Percentiles rank a stretch among this genome's conserved stretches.
Evolutionary conservation across 2,329 filamentous ascomycete genomes (phyloP).

Genomic region (Sarocladium brachiariae): DNA sequence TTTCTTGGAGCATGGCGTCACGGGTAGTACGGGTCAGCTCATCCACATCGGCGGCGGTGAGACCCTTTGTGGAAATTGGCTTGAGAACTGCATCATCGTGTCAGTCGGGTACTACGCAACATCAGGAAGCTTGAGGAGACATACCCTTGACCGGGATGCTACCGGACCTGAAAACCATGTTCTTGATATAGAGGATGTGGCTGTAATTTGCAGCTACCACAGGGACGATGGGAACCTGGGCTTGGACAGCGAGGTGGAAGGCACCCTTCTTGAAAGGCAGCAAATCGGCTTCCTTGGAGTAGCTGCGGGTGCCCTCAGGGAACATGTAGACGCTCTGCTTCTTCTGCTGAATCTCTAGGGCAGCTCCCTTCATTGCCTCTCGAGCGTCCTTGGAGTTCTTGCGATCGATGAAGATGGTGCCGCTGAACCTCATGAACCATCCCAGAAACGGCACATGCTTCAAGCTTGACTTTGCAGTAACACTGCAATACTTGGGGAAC

Average conservation of each 20-base stretch:
- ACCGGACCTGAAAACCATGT: conserved; percentile 58
- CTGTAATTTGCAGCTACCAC: conserved; percentile 76
- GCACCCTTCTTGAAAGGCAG: conserved; percentile 99
- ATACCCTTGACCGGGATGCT: conserved; percentile 69
- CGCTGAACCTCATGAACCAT: conserved; percentile 87
- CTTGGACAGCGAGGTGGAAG: conserved; percentile 92
- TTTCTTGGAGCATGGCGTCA: conserved; percentile 68
- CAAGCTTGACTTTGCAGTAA: conserved; percentile 85
- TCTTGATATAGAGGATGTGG: conserved; percentile 60
- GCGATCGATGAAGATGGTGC: conserved; percentile 93
- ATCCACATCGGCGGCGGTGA: conserved; percentile 72
- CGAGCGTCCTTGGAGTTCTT: conserved; percentile 76
- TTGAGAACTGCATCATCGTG: conserved; percentile 55
- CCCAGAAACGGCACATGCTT: conserved; percentile 77
- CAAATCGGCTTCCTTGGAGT: conserved; percentile 71
- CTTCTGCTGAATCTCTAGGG: conserved; percentile 65
- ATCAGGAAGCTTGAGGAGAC: conserved; percentile 13
- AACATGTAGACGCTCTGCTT: conserved; percentile 79
- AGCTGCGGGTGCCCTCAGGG: conserved; percentile 88
- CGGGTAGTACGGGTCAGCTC: conserved; percentile 60
- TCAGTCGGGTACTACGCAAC: conserved; percentile 7
- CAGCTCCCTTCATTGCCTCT: conserved; percentile 78
- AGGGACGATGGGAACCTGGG: conserved; percentile 86
- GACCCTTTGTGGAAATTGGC: conserved; percentile 68
- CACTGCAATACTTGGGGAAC: conserved; percentile 85